These are phyloP conservation scores for Calocera viscosa DNA, from an alignment of 768 basidiomycete species.

Conservation along the genomic window DNA sequence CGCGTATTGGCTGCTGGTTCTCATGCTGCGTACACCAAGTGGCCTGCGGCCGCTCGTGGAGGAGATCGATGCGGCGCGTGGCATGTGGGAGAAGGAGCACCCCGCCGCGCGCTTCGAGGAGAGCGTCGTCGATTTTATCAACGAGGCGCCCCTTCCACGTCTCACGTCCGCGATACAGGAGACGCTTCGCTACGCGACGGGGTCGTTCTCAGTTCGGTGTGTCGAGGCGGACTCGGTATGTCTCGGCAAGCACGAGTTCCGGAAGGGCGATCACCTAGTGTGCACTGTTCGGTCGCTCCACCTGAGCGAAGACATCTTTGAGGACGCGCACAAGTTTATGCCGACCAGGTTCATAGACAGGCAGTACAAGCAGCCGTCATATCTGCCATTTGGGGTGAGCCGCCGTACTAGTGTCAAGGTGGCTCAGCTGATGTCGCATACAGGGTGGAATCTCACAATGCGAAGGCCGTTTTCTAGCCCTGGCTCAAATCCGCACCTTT, in stretches of 20 bases:
- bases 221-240: conserved; percentile 15
- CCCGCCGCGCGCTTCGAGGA: neutral
- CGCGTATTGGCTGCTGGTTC: conserved; percentile 19
- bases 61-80: conserved; percentile 18
- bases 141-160: conserved; percentile 14
- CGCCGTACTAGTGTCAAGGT: neutral
- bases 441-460: neutral
- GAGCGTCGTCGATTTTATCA: neutral
- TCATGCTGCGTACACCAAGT: conserved; percentile 18
- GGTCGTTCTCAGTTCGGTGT: conserved; percentile 18
- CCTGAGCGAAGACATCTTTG: neutral
- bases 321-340: neutral
- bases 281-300: neutral
- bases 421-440: too few relatives aligned
- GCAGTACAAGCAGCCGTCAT: neutral
- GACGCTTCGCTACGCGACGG: conserved; percentile 18
- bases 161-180: conserved; percentile 22
- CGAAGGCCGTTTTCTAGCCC: neutral
- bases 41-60: conserved; percentile 17
- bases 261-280: conserved; percentile 18
- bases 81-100: conserved; percentile 12
- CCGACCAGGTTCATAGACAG: neutral
- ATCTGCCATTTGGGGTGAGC: neutral
- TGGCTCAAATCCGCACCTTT: neutral
- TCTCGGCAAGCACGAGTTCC: conserved; percentile 15